Conservation (phyloP, 352 stramenopile genomes). For the Plasmopara halstedii region DNA sequence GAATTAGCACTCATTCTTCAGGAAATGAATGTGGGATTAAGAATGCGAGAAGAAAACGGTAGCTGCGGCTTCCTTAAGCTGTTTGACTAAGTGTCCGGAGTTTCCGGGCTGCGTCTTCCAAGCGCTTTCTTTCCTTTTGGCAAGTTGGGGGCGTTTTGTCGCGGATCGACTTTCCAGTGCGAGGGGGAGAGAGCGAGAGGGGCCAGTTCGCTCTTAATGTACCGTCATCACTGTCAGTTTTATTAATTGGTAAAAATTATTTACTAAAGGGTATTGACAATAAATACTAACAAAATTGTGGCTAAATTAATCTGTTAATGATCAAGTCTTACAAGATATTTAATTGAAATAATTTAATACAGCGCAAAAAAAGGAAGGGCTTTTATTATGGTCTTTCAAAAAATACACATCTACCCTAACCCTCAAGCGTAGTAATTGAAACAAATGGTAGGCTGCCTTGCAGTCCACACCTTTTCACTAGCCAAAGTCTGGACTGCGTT, state of each 20-base stretch:
- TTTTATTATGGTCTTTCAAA: slow-evolving; percentile 5
- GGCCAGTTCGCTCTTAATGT: slow-evolving; percentile 15
- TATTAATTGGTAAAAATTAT: neutral
- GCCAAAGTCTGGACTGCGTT: neutral
- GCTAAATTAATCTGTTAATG: neutral
- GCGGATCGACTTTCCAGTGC: slow-evolving; percentile 21
- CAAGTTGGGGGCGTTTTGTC: slow-evolving; percentile 20
- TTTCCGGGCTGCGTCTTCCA: slow-evolving; percentile 8
- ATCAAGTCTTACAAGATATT: neutral
- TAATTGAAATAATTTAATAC: neutral
- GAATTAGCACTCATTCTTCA: slow-evolving; percentile 45
- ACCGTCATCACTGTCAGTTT: slow-evolving; percentile 2
- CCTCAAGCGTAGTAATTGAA: slow-evolving; percentile 13
- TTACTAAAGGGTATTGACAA: too few species aligned
- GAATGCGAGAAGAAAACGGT: neutral
- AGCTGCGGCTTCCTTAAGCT: neutral
- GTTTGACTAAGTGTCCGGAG: slow-evolving; percentile 4
- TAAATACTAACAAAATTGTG: neutral
- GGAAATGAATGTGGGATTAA: neutral
- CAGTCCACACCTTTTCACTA: neutral
- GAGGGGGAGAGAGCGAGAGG: slow-evolving; percentile 22
- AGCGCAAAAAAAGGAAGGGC: slow-evolving; percentile 6
- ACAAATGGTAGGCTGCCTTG: slow-evolving; percentile 3
- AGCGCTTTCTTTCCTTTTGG: slow-evolving; percentile 19
- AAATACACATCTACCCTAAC: slow-evolving; percentile 13